Percentiles rank a stretch among this genome's conserved stretches.
Evolutionary conservation across 305 asterid species (phyloP).

Genomic region (Fraxinus greggii): DNA sequence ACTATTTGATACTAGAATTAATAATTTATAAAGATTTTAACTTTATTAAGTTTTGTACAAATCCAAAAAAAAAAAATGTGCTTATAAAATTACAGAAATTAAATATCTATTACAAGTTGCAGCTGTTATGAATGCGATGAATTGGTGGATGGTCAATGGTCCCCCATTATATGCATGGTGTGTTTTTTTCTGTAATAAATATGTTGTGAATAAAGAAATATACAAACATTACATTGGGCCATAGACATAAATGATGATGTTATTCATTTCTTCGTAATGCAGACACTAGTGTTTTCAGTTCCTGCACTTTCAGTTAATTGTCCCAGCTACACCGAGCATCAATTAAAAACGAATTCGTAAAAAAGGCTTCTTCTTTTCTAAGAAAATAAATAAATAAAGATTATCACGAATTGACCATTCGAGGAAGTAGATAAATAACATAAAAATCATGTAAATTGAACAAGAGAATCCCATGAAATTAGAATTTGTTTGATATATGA

Average conservation of each 20-base stretch:
- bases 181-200: constrained; percentile 26
- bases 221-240: not conserved
- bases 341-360: not conserved
- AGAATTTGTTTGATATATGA: not conserved
- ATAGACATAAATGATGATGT: constrained; percentile 15
- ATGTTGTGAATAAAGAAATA: constrained; percentile 22
- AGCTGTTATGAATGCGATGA: constrained; percentile 6
- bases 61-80: not conserved
- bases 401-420: not conserved
- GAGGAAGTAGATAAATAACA: not conserved
- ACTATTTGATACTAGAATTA: not conserved
- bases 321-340: not conserved
- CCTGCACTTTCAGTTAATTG: constrained; percentile 18
- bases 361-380: not conserved
- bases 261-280: constrained; percentile 19
- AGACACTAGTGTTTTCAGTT: constrained; percentile 11
- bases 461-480: not conserved
- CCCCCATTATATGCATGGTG: constrained; percentile 21
- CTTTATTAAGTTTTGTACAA: constrained; percentile 11
- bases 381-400: not conserved
- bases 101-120: constrained; percentile 14
- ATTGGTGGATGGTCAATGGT: constrained; percentile 7
- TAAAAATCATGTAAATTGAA: not conserved
- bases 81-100: not conserved
- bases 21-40: not conserved